These are phyloP conservation scores for Fusarium sp. DNA, from an alignment of 2,329 filamentous ascomycete species.

Conservation along the genomic window DNA sequence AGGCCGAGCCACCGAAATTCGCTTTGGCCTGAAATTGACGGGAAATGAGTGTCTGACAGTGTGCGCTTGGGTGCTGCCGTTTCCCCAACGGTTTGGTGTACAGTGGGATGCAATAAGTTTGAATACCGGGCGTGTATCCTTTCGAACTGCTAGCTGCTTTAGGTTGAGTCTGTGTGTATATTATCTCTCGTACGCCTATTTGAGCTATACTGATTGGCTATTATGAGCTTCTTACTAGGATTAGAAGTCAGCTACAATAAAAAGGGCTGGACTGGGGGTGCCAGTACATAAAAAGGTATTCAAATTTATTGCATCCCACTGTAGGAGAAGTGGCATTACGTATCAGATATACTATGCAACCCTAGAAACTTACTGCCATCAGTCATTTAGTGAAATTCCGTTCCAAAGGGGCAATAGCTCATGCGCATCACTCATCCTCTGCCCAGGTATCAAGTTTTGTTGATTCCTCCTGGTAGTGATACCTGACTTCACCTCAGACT, in stretches of 20 bases:
- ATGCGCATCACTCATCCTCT: slow-evolving; percentile 16
- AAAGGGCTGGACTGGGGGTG: too few species aligned
- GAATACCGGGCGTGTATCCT: too few species aligned
- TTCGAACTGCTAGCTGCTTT: too few species aligned
- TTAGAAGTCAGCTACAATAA: too few species aligned
- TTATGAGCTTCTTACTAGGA: too few species aligned
- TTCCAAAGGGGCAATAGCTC: slow-evolving; percentile 21
- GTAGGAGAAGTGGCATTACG: slow-evolving; percentile 26
- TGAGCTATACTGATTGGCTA: too few species aligned
- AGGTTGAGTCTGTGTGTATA: too few species aligned
- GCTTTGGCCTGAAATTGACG: slow-evolving; percentile 3
- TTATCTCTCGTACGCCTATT: too few species aligned
- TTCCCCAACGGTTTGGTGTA: slow-evolving; percentile 28
- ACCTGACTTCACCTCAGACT: slow-evolving; percentile 1
- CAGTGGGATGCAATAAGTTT: too few species aligned
- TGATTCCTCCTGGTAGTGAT: slow-evolving; percentile 19
- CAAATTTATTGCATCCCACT: too few species aligned
- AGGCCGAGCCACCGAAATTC: slow-evolving; percentile 29
- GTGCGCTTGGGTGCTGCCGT: slow-evolving; percentile 15
- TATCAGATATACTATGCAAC: slow-evolving; percentile 21
- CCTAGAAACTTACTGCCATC: slow-evolving; percentile 21
- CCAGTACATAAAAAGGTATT: too few species aligned
- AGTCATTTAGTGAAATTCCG: slow-evolving; percentile 15
- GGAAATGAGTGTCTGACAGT: slow-evolving; percentile 25
- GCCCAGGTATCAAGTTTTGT: slow-evolving; percentile 2